Evolutionary conservation across 805 yeast species (phyloP).

Genomic region (Metschnikowia henanensis): DNA sequence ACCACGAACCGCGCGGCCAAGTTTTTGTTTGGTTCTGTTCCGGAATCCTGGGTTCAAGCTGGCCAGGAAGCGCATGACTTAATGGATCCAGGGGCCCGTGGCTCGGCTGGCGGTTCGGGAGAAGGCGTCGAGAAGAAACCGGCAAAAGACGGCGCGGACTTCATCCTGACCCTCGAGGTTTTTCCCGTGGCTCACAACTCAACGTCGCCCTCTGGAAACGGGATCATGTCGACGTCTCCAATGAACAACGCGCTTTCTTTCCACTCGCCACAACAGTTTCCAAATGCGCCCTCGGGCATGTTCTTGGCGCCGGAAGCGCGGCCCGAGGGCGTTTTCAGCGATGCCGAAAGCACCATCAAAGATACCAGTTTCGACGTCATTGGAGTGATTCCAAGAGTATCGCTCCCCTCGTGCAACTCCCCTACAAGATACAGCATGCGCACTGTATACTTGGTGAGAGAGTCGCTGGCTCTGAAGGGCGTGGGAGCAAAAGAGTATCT

Average conservation of each 20-base stretch:
- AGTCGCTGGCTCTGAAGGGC: slow-evolving; percentile 16
- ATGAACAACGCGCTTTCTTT: slow-evolving; percentile 27
- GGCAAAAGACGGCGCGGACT: slow-evolving; percentile 13
- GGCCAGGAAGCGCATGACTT: slow-evolving; percentile 12
- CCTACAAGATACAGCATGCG: slow-evolving; percentile 69
- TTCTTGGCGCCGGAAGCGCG: slow-evolving; percentile 31
- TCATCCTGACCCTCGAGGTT: slow-evolving; percentile 19
- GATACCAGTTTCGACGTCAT: slow-evolving; percentile 52
- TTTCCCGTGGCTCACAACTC: slow-evolving; percentile 17
- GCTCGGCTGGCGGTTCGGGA: slow-evolving; percentile 12
- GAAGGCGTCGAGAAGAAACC: neutral
- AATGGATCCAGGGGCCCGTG: neutral
- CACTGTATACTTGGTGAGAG: slow-evolving; percentile 64
- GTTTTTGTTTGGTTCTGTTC: slow-evolving; percentile 23
- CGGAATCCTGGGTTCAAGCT: slow-evolving; percentile 17
- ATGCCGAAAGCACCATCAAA: slow-evolving; percentile 34
- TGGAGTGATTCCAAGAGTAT: slow-evolving; percentile 57
- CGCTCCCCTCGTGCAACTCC: slow-evolving; percentile 68
- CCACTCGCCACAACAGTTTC: slow-evolving; percentile 39
- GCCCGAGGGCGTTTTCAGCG: slow-evolving; percentile 7
- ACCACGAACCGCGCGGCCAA: slow-evolving; percentile 65
- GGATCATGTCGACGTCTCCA: slow-evolving; percentile 28
- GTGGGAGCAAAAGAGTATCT: slow-evolving; percentile 18
- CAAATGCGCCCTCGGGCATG: slow-evolving; percentile 33
- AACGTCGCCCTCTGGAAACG: slow-evolving; percentile 18